A percentile compares a stretch with the other conserved stretches of the same genome.
phyloP scores from a whole-genome alignment of 2,329 filamentous ascomycete species.

The Cladosporium phlei region DNA sequence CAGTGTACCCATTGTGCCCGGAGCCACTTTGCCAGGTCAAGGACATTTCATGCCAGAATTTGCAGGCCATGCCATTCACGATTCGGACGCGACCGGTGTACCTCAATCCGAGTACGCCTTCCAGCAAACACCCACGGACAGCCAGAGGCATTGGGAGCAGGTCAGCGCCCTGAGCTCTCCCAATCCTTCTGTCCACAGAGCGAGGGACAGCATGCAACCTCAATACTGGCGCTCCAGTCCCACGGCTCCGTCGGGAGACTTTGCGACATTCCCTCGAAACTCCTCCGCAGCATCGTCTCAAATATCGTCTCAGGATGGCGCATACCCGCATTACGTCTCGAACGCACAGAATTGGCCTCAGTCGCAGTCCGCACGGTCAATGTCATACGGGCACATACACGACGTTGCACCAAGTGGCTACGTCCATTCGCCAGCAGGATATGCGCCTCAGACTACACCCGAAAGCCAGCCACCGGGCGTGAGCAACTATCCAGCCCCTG shows the following conservation, averaged over 20 bases:
- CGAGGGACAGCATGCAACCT: slow-evolving; percentile 11
- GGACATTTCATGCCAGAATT: not conserved
- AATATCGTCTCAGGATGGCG: not conserved
- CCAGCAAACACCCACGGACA: slow-evolving; percentile 1
- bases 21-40: not conserved
- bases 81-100: not conserved
- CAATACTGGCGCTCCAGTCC: slow-evolving; percentile 11
- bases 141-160: slow-evolving; percentile 8
- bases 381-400: slow-evolving; percentile 1
- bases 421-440: not conserved
- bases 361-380: slow-evolving; percentile 1
- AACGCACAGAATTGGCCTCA: not conserved
- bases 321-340: not conserved
- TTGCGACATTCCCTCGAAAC: slow-evolving; percentile 7
- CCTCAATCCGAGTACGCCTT: slow-evolving; percentile 1
- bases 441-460: slow-evolving; percentile 1
- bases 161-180: not conserved
- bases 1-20: not conserved
- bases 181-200: not conserved
- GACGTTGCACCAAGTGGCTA: not conserved
- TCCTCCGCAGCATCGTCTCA: not conserved
- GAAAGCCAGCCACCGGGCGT: not conserved
- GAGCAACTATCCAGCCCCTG: not conserved
- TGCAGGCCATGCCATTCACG: not conserved
- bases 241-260: slow-evolving; percentile 4